phyloP scores from a whole-genome alignment of 352 stramenopile species.

The Phytophthora hybrid region DNA sequence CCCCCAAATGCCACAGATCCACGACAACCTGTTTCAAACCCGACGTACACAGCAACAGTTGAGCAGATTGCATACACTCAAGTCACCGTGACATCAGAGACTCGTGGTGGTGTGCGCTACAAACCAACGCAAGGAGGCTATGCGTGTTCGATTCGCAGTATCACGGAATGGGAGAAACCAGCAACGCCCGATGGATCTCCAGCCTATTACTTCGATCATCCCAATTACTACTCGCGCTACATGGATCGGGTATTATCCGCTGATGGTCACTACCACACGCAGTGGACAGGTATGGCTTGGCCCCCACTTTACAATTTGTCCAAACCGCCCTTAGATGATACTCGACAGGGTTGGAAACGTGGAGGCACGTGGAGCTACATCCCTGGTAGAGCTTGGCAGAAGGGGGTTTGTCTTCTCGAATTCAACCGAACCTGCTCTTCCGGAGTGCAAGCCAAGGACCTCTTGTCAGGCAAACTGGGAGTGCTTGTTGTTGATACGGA shows the following conservation, averaged over 20 bases:
- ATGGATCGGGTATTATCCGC: constrained; percentile 91
- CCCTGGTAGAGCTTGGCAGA: constrained; percentile 84
- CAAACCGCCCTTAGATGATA: constrained; percentile 88
- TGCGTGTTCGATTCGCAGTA: constrained; percentile 93
- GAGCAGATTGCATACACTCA: constrained; percentile 66
- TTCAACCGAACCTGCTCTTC: constrained; percentile 89
- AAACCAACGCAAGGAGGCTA: constrained; percentile 92
- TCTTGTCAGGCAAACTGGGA: constrained; percentile 31
- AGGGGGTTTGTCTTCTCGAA: constrained; percentile 94
- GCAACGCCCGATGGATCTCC: constrained; percentile 56
- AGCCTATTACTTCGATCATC: constrained; percentile 90
- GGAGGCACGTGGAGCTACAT: constrained; percentile 81
- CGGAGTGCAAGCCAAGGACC: constrained; percentile 42
- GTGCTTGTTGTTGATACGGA: constrained; percentile 93
- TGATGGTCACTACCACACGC: constrained; percentile 88
- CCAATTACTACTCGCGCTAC: constrained; percentile 97
- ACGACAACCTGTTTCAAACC: constrained; percentile 71
- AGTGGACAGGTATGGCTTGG: constrained; percentile 93
- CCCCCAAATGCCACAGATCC: constrained; percentile 50
- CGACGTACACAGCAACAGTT: constrained; percentile 57
- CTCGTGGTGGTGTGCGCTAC: constrained; percentile 67
- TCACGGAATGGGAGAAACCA: constrained; percentile 96
- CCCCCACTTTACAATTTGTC: constrained; percentile 93
- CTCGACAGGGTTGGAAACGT: constrained; percentile 92
- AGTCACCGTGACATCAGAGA: constrained; percentile 46